A percentile compares a stretch with the other conserved stretches of the same genome.
Evolutionary conservation across 129 eudicot species (phyloP).

Genomic region (Dittrichia graveolens): DNA sequence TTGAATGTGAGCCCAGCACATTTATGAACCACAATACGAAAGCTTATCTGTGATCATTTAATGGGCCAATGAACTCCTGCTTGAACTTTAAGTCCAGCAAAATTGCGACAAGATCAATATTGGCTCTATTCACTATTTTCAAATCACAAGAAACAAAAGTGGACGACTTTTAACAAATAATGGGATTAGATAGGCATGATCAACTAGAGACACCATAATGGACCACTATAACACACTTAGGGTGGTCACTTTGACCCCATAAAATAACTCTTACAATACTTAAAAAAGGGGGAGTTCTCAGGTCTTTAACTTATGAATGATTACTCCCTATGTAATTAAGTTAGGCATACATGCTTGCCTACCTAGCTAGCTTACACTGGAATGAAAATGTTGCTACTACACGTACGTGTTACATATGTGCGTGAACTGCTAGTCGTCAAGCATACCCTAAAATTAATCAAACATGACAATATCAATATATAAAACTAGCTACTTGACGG

Average conservation of each 20-base stretch:
- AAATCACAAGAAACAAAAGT: constrained; percentile 22
- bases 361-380: neutral
- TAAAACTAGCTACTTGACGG: neutral
- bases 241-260: constrained; percentile 27
- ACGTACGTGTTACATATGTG: no score
- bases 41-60: constrained; percentile 16
- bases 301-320: constrained; percentile 30
- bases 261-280: constrained; percentile 1
- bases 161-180: constrained; percentile 16
- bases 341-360: constrained; percentile 34
- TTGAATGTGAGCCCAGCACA: constrained; percentile 28
- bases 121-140: constrained; percentile 19
- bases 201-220: constrained; percentile 16
- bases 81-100: constrained; percentile 34
- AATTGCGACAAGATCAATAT: constrained; percentile 30
- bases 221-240: constrained; percentile 31
- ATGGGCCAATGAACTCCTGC: constrained; percentile 33
- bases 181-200: constrained; percentile 16
- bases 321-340: constrained; percentile 33
- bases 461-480: neutral
- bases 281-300: constrained; percentile 19
- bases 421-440: no score
- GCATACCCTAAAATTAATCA: no score
- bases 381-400: no score
- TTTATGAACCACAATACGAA: constrained; percentile 28